Evolutionary conservation across 257 asterid genomes (phyloP).

Genomic region (Cynanchum wilfordii): DNA sequence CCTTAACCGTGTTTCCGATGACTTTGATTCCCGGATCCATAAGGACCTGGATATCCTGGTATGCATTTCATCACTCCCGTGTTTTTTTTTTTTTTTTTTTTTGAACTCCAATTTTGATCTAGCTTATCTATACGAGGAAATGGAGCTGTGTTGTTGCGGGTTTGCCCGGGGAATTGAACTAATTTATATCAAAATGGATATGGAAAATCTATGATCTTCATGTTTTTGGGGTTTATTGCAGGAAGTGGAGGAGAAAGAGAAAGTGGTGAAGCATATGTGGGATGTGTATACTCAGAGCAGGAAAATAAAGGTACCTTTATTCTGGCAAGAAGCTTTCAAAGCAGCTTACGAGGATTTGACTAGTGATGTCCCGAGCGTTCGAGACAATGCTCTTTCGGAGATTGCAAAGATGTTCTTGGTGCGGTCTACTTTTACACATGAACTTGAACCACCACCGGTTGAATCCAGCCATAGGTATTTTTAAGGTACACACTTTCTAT

Average conservation of each 20-base stretch:
- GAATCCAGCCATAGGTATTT: constrained; percentile 32
- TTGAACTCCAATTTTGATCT: neutral
- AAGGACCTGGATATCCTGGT: constrained; percentile 89
- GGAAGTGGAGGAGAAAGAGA: constrained; percentile 92
- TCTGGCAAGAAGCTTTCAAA: constrained; percentile 90
- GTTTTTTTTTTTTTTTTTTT: neutral
- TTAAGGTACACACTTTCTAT: neutral
- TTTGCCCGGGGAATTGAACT: neutral
- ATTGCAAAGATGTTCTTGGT: constrained; percentile 82
- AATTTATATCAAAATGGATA: neutral
- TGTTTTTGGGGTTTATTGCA: constrained; percentile 7
- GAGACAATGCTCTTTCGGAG: constrained; percentile 62
- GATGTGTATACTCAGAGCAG: constrained; percentile 70
- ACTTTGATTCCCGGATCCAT: constrained; percentile 47
- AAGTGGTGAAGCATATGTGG: constrained; percentile 88
- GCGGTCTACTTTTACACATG: constrained; percentile 34
- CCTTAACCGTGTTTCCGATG: constrained; percentile 45
- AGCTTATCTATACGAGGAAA: neutral
- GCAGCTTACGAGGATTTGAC: constrained; percentile 89
- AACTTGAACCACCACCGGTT: constrained; percentile 32
- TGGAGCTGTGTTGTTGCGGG: neutral
- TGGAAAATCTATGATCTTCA: neutral
- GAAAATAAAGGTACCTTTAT: constrained; percentile 48
- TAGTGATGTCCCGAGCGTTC: constrained; percentile 44
- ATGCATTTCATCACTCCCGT: neutral